Evolutionary conservation across 1,284 basidiomycete genomes (phyloP).

Genomic region (Hortiboletus rubellus): DNA sequence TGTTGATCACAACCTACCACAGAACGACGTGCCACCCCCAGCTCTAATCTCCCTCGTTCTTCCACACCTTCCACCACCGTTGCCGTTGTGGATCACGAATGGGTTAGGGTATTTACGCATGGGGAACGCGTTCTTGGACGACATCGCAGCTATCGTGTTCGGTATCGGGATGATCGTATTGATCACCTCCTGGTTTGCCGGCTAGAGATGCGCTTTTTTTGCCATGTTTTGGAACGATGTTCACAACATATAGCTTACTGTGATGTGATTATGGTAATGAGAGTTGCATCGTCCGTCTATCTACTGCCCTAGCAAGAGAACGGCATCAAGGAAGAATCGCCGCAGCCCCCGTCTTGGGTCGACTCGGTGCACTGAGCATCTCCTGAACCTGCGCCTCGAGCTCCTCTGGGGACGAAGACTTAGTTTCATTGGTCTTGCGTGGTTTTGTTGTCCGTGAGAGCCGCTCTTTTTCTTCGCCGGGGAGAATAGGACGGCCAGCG

Average conservation of each 20-base stretch:
- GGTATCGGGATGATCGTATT: slow-evolving; percentile 63
- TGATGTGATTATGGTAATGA: background rate
- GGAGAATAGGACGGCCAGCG: slow-evolving; percentile 49
- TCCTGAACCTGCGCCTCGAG: slow-evolving; percentile 24
- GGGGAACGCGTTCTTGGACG: slow-evolving; percentile 63
- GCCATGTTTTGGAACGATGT: too few species aligned
- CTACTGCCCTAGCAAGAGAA: background rate
- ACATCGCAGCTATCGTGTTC: slow-evolving; percentile 63
- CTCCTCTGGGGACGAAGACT: slow-evolving; percentile 8
- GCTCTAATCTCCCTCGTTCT: slow-evolving; percentile 58
- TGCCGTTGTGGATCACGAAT: slow-evolving; percentile 61
- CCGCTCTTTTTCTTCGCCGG: slow-evolving; percentile 36
- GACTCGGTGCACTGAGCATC: slow-evolving; percentile 27
- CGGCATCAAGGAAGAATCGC: slow-evolving; percentile 47
- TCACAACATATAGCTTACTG: background rate
- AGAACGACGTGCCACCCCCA: slow-evolving; percentile 63
- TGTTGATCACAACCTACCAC: slow-evolving; percentile 4
- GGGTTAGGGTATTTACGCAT: slow-evolving; percentile 66
- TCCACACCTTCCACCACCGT: slow-evolving; percentile 61
- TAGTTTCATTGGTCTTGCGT: background rate
- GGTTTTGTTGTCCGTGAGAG: slow-evolving; percentile 9
- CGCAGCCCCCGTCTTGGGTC: slow-evolving; percentile 47
- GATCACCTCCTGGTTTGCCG: slow-evolving; percentile 50
- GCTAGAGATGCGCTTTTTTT: slow-evolving; percentile 12
- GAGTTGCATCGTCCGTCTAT: background rate